Evolutionary conservation across 371 early-diverging fungal genomes (phyloP), one percentile per base, ranked within the genome.

Genomic region (Umbelopsis sp.): DNA sequence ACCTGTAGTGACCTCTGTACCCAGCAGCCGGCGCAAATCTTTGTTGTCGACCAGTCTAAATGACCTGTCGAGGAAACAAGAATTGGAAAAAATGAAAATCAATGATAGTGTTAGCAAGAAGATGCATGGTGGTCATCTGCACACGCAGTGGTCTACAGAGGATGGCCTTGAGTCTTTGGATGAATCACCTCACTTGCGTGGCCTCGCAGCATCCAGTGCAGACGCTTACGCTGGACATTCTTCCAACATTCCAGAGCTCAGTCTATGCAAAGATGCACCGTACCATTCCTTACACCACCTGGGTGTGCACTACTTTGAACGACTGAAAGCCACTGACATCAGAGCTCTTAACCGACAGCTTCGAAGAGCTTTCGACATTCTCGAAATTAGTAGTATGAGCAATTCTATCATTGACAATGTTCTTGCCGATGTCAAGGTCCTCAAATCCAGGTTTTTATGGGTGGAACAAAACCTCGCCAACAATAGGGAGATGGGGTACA

Each of bases 391-490:
- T n/a, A 83, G 82, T 35, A 85, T 93, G 82, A 89, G 89, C 66
- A 90, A 93, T 66, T 89, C 88, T 22, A 88, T 91, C 20, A 89
- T 93, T 44, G 89, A 90, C 44, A 91, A 87, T 53, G 84, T 91
- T 35, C 63, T 83, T 18, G 74, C 82, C 0, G 93, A 91, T 62
- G 80, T 91, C n/a, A 79, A 79, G 44, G 77, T 69, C 22, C 74
- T 93, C 18, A 69, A 76, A 4, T 69, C 78, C 16, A 77, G 86
- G 4, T 91, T 90, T 72, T 32, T 76, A 44, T 85, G 87, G 85
- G 69, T 87, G 10, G 83, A 85, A 32, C 81, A 73, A 7, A 57
- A 50, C 24, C 70, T 68, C 29, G 62, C 48, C 14, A 48, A 48
- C 38, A 63, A 72, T 24, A 41, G 63, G n/a, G 65, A 44, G 10